Conservation (phyloP, 176 grass and related monocot species). For the Melocanna baccifera region DNA sequence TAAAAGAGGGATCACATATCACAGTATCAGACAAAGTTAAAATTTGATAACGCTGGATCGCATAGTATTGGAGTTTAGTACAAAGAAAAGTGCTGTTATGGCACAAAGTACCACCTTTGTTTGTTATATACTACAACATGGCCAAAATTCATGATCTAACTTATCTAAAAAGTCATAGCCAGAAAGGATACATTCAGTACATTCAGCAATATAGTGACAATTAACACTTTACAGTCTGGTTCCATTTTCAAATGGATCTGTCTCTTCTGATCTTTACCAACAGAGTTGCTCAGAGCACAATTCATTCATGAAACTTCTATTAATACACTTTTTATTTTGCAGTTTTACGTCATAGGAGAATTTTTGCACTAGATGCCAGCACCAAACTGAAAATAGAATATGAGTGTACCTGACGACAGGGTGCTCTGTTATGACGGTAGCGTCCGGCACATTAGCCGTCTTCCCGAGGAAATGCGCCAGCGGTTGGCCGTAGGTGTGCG, state of each 20-base stretch:
- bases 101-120: slow-evolving; percentile 14
- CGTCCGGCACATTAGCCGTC: slow-evolving; percentile 45
- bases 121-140: neutral
- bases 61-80: neutral
- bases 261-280: neutral
- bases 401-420: slow-evolving; percentile 48
- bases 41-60: neutral
- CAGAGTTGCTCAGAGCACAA: neutral
- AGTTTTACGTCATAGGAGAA: neutral
- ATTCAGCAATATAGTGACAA: neutral
- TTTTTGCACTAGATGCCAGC: neutral
- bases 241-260: neutral
- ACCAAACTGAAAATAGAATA: slow-evolving; percentile 26
- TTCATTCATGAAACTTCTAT: neutral
- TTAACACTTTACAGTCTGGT: neutral
- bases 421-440: slow-evolving; percentile 53
- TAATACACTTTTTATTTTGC: neutral
- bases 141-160: neutral
- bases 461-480: slow-evolving; percentile 64
- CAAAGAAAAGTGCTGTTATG: slow-evolving; percentile 23
- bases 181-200: neutral
- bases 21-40: neutral
- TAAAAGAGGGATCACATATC: neutral
- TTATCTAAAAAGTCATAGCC: neutral
- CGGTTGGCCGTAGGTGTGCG: slow-evolving; percentile 66